These are phyloP conservation scores for Ophiostoma tasmaniense DNA, from an alignment of 2,329 filamentous ascomycete species.

Conservation along the genomic window DNA sequence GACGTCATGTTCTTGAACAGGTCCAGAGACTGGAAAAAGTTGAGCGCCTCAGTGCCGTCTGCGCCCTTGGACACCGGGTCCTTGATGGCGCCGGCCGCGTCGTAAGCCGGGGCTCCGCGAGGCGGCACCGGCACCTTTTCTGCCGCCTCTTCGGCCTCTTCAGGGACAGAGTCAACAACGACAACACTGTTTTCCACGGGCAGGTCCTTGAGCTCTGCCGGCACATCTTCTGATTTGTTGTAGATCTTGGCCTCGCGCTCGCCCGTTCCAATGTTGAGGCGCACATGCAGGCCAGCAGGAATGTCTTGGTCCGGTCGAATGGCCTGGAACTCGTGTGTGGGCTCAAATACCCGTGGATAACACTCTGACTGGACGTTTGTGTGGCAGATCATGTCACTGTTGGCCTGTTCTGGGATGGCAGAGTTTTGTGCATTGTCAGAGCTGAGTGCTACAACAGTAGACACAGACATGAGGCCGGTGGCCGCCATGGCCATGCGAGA, in stretches of 20 bases:
- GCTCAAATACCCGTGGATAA: slow-evolving; percentile 55
- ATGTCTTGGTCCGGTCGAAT: slow-evolving; percentile 58
- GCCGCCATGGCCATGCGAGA: not conserved
- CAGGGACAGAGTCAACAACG: slow-evolving; percentile 40
- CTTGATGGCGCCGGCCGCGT: slow-evolving; percentile 49
- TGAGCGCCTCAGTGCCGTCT: slow-evolving; percentile 28
- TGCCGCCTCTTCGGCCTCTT: slow-evolving; percentile 17
- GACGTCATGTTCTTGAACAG: slow-evolving; percentile 37
- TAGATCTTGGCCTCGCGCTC: slow-evolving; percentile 59
- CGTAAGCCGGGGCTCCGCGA: slow-evolving; percentile 47
- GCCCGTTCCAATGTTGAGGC: slow-evolving; percentile 56
- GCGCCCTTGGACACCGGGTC: slow-evolving; percentile 31
- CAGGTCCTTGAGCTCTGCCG: slow-evolving; percentile 39
- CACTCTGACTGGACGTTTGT: slow-evolving; percentile 52
- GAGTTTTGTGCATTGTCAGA: not conserved
- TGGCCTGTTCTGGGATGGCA: not conserved
- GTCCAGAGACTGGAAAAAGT: slow-evolving; percentile 40
- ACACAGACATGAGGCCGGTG: not conserved
- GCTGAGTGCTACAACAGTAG: not conserved
- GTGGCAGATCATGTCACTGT: slow-evolving; percentile 54
- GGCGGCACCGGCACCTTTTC: slow-evolving; percentile 28
- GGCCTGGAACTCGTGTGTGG: slow-evolving; percentile 56
- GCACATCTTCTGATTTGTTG: slow-evolving; percentile 43
- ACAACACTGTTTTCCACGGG: slow-evolving; percentile 46
- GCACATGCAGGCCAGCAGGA: slow-evolving; percentile 56